These are phyloP conservation scores for Vaccinium corymbosum DNA, from an alignment of 148 eudicot species.

Conservation along the genomic window DNA sequence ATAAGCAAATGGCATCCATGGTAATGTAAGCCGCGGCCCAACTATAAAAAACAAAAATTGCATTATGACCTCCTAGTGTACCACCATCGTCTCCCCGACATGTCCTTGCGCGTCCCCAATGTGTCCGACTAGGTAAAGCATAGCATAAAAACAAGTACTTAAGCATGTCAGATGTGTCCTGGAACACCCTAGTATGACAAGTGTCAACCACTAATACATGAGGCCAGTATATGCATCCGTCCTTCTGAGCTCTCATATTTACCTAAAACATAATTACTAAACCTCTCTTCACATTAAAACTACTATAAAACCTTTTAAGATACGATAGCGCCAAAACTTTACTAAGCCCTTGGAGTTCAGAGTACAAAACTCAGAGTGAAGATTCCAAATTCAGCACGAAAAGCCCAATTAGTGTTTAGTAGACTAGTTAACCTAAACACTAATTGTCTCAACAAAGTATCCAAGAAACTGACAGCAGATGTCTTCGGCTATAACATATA, in stretches of 20 bases:
- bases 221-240: background rate
- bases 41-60: background rate
- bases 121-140: background rate
- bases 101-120: background rate
- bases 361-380: background rate
- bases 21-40: background rate
- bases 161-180: background rate
- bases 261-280: background rate
- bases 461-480: background rate
- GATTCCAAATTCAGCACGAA: background rate
- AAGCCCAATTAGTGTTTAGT: background rate
- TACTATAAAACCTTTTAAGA: background rate
- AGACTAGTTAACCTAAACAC: background rate
- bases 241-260: background rate
- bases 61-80: background rate
- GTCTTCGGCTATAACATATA: background rate
- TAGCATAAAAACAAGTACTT: background rate
- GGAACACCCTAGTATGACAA: background rate
- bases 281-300: background rate
- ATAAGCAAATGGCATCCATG: background rate
- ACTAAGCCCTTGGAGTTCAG: background rate
- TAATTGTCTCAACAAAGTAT: background rate
- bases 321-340: background rate
- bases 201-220: background rate
- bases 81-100: background rate